Evolutionary conservation across 2,329 filamentous ascomycete genomes (phyloP).

Genomic region (Talaromyces sp.): DNA sequence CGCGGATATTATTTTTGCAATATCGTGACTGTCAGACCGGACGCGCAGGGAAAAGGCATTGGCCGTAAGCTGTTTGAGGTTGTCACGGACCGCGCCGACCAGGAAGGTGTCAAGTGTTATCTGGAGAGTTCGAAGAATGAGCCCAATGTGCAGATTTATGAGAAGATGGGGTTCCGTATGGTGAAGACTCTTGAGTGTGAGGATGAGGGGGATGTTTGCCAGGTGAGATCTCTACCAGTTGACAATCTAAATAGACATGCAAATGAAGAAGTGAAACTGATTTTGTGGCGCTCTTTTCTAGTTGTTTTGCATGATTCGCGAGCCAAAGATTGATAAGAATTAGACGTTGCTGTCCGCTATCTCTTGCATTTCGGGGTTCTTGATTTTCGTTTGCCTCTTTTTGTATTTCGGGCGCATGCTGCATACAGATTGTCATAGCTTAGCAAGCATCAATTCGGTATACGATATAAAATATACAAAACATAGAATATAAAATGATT

Average conservation of each 20-base stretch:
- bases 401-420: not conserved
- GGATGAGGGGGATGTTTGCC: constrained; percentile 54
- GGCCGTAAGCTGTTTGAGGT: constrained; percentile 59
- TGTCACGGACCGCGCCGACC: constrained; percentile 60
- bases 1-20: constrained; percentile 70
- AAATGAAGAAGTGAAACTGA: not conserved
- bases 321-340: constrained; percentile 9
- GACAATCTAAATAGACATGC: no score
- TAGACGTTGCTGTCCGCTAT: not conserved
- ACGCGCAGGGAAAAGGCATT: constrained; percentile 61
- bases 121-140: constrained; percentile 63
- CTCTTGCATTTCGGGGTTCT: not conserved
- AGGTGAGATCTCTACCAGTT: constrained; percentile 31
- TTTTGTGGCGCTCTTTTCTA: not conserved
- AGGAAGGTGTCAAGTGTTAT: constrained; percentile 61
- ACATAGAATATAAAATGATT: no score
- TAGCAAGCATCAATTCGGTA: not conserved
- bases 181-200: constrained; percentile 62
- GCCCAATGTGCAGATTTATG: constrained; percentile 67
- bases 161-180: constrained; percentile 62
- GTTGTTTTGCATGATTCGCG: constrained; percentile 13
- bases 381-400: not conserved
- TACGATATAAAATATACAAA: not conserved
- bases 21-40: constrained; percentile 63
- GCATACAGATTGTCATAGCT: not conserved